Conservation (phyloP, 2,329 filamentous ascomycete genomes). For the Aphanoascus verrucosus region DNA sequence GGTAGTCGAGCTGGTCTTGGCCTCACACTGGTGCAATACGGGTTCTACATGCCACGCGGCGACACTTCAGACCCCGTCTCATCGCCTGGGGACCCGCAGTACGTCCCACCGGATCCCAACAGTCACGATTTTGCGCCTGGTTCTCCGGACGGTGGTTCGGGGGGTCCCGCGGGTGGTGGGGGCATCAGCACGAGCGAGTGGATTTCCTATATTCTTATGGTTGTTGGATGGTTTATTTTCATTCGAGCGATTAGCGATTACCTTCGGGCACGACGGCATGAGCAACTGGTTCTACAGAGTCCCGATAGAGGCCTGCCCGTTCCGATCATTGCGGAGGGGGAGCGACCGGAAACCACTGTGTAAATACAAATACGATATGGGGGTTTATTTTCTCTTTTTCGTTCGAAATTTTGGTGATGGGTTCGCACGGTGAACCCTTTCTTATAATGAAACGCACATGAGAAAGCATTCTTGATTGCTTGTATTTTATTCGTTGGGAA, state of each 20-base stretch:
- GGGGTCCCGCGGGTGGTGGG: conserved; percentile 17
- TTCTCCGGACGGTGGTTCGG: conserved; percentile 41
- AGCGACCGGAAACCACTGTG: conserved; percentile 66
- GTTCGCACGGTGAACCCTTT: not conserved
- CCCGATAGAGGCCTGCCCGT: conserved; percentile 78
- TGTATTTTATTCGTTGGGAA: conserved; percentile 1
- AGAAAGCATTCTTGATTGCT: conserved; percentile 2
- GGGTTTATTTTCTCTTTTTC: too few relatives aligned
- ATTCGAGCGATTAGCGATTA: conserved; percentile 92
- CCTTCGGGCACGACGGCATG: conserved; percentile 73
- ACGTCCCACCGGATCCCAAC: conserved; percentile 70
- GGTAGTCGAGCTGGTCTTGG: conserved; percentile 88
- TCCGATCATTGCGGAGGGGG: conserved; percentile 76
- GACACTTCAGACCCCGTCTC: conserved; percentile 36
- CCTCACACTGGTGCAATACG: conserved; percentile 90
- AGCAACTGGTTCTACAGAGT: conserved; percentile 85
- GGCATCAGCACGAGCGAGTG: conserved; percentile 68
- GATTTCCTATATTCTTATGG: conserved; percentile 88
- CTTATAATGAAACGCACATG: conserved; percentile 6
- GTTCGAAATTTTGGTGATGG: not conserved
- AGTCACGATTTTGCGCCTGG: conserved; percentile 75
- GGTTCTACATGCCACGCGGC: conserved; percentile 80
- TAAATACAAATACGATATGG: conserved; percentile 28
- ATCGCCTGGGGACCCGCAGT: conserved; percentile 39
- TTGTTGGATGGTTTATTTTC: conserved; percentile 94